Conservation (phyloP, 2,329 filamentous ascomycete genomes). For the Tolypocladium tundrense region DNA sequence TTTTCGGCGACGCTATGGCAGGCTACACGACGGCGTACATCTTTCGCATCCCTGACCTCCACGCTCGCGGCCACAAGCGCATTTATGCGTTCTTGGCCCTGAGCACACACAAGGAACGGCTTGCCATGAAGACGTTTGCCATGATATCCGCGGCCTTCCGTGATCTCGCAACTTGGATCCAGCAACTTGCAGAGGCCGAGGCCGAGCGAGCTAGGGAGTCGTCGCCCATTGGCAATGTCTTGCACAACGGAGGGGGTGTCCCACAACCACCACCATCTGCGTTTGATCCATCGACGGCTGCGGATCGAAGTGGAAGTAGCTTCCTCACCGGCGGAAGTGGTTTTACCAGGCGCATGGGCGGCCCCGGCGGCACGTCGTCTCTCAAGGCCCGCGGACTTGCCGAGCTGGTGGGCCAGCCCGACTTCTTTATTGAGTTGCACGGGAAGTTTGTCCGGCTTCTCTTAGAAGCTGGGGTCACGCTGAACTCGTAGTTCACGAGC, state of each 20-base stretch:
- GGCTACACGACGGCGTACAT: slow-evolving; percentile 63
- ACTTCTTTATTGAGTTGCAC: slow-evolving; percentile 60
- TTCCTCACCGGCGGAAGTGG: slow-evolving; percentile 47
- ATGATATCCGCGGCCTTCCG: slow-evolving; percentile 52
- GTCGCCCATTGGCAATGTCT: slow-evolving; percentile 26
- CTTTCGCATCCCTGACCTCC: slow-evolving; percentile 58
- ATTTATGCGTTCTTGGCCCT: slow-evolving; percentile 59
- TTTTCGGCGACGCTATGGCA: slow-evolving; percentile 54
- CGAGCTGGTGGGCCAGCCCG: slow-evolving; percentile 55
- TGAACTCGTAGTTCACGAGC: slow-evolving; percentile 30
- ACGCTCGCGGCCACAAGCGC: slow-evolving; percentile 57
- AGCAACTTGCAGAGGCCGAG: slow-evolving; percentile 52
- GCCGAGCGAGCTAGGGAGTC: slow-evolving; percentile 44
- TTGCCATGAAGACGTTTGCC: slow-evolving; percentile 56
- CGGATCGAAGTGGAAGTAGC: slow-evolving; percentile 38
- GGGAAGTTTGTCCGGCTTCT: slow-evolving; percentile 52
- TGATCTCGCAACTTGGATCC: slow-evolving; percentile 56
- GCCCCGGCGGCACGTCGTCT: slow-evolving; percentile 43
- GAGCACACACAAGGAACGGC: slow-evolving; percentile 53
- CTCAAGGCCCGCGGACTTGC: slow-evolving; percentile 51
- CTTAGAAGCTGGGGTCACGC: slow-evolving; percentile 45
- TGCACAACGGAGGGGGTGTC: slow-evolving; percentile 25
- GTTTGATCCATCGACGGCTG: slow-evolving; percentile 19
- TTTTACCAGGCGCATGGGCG: slow-evolving; percentile 47
- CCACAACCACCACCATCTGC: slow-evolving; percentile 15